A percentile compares a stretch with the other conserved stretches of the same genome.
phyloP scores from a whole-genome alignment of 768 basidiomycete species.

The Agaricus blazei region DNA sequence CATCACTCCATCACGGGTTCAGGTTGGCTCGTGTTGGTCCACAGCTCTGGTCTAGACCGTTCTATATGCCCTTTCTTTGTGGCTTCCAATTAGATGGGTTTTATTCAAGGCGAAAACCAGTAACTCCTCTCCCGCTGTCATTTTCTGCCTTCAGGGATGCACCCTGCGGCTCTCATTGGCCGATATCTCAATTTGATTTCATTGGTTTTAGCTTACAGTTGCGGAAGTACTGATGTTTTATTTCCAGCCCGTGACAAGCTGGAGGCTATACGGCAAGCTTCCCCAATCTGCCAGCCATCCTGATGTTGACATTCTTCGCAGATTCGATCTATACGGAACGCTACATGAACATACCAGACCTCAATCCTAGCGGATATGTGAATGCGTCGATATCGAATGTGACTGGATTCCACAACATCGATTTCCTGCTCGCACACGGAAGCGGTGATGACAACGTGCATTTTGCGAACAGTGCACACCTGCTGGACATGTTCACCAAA shows the following conservation, averaged over 20 bases:
- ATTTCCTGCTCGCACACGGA: slow-evolving; percentile 87
- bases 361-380: slow-evolving; percentile 84
- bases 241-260: slow-evolving; percentile 78
- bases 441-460: slow-evolving; percentile 98
- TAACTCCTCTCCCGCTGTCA: too few relatives aligned
- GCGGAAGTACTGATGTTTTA: not conserved
- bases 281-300: not conserved
- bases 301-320: slow-evolving; percentile 19
- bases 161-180: too few relatives aligned
- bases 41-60: slow-evolving; percentile 6
- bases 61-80: not conserved
- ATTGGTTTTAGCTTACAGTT: too few relatives aligned
- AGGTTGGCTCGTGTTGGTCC: slow-evolving; percentile 5
- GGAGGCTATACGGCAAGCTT: slow-evolving; percentile 69
- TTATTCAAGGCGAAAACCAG: too few relatives aligned
- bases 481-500: slow-evolving; percentile 90
- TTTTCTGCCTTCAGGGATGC: too few relatives aligned
- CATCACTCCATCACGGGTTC: not conserved
- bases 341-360: slow-evolving; percentile 83
- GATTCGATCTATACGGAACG: slow-evolving; percentile 98
- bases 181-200: too few relatives aligned
- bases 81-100: too few relatives aligned
- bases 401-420: slow-evolving; percentile 73
- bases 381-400: slow-evolving; percentile 87
- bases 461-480: slow-evolving; percentile 82